Evolutionary conservation across 164 flowering plant genomes (phyloP), one percentile per base, ranked within the genome.

Genomic region (Stephania cephalantha): DNA sequence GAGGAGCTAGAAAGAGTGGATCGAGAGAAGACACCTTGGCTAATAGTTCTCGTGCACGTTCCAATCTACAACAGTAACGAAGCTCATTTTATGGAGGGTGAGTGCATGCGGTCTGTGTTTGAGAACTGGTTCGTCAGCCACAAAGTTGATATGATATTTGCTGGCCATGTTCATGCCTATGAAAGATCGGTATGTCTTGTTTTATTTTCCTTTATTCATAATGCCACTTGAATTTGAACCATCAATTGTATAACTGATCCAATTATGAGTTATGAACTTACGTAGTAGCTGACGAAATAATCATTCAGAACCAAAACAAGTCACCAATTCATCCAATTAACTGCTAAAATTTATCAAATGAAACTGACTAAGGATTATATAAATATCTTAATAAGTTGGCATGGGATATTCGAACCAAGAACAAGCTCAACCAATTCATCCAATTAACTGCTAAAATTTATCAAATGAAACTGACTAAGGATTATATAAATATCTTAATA

Each of bases 91-190:
- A 91, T 90, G 98, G 97, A 95, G 85, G 99, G 98, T 52, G 99
- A 95, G 85, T 87, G 91, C 73, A 95, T 93, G 93, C 85, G 97
- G 74, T 82, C 83, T 22, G 94, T 79, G 63, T 91, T 83, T 73
- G 98, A 95, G 83, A 78, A 78, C 9, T 93, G 92, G 97, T 90
- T 95, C 75, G 80, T 90, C 50, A 74, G 77, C 0, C 78, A 87
- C 84, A 93, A 83, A 89, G 97, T 93, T 70, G 99, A 93, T 79
- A 74, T 95, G 1, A 69, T 91, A 76, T 95, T 95, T 84, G 94
- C 97, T 74, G 98, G 97, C 68, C 98, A 95, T 79, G 99, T 95
- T 72, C 99, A 95, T 82, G 98, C 99, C 10, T 95, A 95, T 81
- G 99, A 95, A 85, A 87, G 99, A 93, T 93, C 98, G 74, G 99